Base-by-base conservation (phyloP, 495 filamentous ascomycete species). In the Penicillium subrubescens region DNA sequence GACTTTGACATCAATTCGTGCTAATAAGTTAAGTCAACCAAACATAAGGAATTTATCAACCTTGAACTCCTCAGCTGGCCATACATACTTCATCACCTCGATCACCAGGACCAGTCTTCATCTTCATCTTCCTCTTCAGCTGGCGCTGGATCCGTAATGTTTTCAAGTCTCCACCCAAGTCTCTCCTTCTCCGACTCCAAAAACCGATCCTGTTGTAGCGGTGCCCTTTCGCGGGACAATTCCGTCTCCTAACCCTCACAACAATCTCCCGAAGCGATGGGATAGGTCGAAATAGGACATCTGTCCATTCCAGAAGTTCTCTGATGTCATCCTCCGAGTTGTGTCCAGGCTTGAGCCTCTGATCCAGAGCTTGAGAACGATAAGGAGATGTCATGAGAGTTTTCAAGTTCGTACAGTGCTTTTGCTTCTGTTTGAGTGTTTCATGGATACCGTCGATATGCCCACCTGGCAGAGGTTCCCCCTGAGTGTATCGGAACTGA, bases 321-420 rank as follows among this genome's bases (percentile, higher is more conserved):
- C 15, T 5, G 5, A 41, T 41, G 15, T 1, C 14, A 15, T 41
- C 14, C 14, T 17, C 37, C 15, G 37, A 17, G 5, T 17, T n/a
- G n/a, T 0, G 1, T 41, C 14, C 37, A 14, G 1, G 0, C 5
- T 1, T 1, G 37, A 15, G 5, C 1, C 12, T 1, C 17, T 1
- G 37, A 15, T 17, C 2, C 37, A 17, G 10, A 0, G 8, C 4
- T 14, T 12, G 0, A 1, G 5, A 1, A 2, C 15, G 1, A 17
- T 37, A 41, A 17, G 14, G 37, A 17, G 1, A 41, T 11, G 5
- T 17, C 37, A 14, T 41, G 14, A 41, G 11, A 0, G 11, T 41
- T 14, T 41, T 41, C 37, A 41, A 5, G 12, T 41, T 41, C 5
- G 14, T 17, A 17, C 37, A 41, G 14, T 17, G 14, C 0, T 2